A percentile compares a stretch with the other conserved stretches of the same genome.
Evolutionary conservation across 371 early-diverging fungal genomes (phyloP).

Genomic region (Conidiobolus incongruus): DNA sequence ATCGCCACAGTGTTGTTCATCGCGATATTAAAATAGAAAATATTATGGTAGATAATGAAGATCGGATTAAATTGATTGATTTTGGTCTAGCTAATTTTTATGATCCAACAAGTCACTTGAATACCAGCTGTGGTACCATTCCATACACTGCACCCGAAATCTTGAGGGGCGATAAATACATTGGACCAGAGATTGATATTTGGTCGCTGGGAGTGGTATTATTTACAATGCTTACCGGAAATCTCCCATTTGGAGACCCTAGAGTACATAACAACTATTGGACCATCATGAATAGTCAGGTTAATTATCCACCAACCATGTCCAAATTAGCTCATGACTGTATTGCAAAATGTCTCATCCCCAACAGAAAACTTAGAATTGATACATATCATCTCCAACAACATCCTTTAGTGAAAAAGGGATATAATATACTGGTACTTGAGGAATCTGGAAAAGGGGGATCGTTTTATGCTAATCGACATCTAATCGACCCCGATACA

Average conservation of each 20-base stretch:
- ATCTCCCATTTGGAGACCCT: conserved; percentile 5
- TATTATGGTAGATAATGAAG: conserved; percentile 3
- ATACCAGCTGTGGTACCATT: conserved; percentile 5
- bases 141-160: conserved; percentile 5
- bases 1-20: conserved; percentile 4
- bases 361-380: background rate
- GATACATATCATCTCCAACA: background rate
- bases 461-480: too few relatives aligned
- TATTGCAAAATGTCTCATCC: background rate
- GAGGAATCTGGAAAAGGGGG: background rate
- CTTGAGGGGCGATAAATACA: background rate
- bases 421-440: background rate
- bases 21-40: conserved; percentile 5
- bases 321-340: background rate
- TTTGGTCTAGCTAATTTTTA: conserved; percentile 6
- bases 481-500: too few relatives aligned
- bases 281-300: background rate
- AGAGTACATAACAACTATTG: background rate
- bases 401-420: background rate
- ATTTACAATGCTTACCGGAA: conserved; percentile 4
- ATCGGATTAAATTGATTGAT: conserved; percentile 2
- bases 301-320: background rate
- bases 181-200: conserved; percentile 5
- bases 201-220: conserved; percentile 6
- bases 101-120: background rate